phyloP scores from a whole-genome alignment of 228 moss, liverwort and hornwort genomes.

The Sphagnum fallax region DNA sequence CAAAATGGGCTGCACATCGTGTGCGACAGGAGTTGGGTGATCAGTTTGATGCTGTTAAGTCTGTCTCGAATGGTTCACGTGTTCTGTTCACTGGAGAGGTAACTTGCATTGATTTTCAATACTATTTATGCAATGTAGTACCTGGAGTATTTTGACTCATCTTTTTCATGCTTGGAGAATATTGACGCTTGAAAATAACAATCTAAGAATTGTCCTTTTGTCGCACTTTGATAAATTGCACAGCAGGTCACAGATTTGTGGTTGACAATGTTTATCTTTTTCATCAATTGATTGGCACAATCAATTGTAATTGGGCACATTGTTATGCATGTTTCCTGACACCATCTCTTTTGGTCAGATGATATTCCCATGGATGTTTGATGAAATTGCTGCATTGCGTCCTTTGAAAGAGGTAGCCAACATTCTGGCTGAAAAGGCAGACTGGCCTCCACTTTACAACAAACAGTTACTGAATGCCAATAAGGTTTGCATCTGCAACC shows the following conservation, averaged over 20 bases:
- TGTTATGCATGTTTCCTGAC: background rate
- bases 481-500: slow-evolving; percentile 25
- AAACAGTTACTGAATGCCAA: slow-evolving; percentile 54
- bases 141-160: too few species aligned
- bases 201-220: too few species aligned
- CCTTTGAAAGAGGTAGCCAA: slow-evolving; percentile 80
- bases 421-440: slow-evolving; percentile 64
- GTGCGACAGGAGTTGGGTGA: slow-evolving; percentile 62
- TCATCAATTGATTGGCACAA: too few species aligned
- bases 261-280: too few species aligned
- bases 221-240: too few species aligned
- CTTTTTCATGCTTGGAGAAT: too few species aligned
- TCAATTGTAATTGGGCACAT: too few species aligned
- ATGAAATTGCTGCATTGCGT: slow-evolving; percentile 69
- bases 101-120: background rate
- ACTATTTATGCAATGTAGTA: too few species aligned
- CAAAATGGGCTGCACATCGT: slow-evolving; percentile 84
- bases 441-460: slow-evolving; percentile 78
- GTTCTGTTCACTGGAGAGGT: slow-evolving; percentile 89
- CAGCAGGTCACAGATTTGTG: too few species aligned
- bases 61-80: slow-evolving; percentile 38
- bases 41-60: slow-evolving; percentile 73
- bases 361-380: slow-evolving; percentile 97
- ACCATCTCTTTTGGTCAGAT: slow-evolving; percentile 35
- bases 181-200: too few species aligned